These are phyloP conservation scores for Bassia scoparia DNA, from an alignment of 148 eudicot genomes.

Conservation along the genomic window DNA sequence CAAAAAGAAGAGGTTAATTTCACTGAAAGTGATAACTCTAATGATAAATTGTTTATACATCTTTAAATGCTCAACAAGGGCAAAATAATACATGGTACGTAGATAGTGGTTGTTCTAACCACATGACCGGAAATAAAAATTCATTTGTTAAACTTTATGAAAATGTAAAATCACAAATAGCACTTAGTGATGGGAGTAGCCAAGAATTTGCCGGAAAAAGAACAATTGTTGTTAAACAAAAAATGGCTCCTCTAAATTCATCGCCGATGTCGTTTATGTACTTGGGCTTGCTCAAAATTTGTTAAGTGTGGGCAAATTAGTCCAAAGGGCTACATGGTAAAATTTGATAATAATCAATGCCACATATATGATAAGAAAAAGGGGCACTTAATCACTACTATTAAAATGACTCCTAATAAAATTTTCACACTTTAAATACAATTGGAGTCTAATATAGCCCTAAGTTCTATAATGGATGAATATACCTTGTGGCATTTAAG, in stretches of 20 bases:
- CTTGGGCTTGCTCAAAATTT: too few relatives aligned
- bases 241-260: background rate
- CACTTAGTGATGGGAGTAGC: too few relatives aligned
- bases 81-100: background rate
- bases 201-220: background rate
- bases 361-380: too few relatives aligned
- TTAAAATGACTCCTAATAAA: background rate
- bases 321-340: too few relatives aligned
- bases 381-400: background rate
- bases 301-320: too few relatives aligned
- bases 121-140: too few relatives aligned
- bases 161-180: too few relatives aligned
- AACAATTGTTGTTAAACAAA: background rate
- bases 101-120: slow-evolving; percentile 4
- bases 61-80: background rate
- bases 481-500: background rate
- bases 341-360: too few relatives aligned
- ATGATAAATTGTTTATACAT: background rate
- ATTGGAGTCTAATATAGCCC: background rate
- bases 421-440: too few relatives aligned
- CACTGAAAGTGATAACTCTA: background rate
- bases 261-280: too few relatives aligned
- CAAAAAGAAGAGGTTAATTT: background rate
- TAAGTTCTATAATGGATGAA: background rate
- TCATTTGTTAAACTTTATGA: too few relatives aligned